These are phyloP conservation scores for Neurospora sp. DNA, from an alignment of 495 filamentous ascomycete genomes.

Conservation along the genomic window DNA sequence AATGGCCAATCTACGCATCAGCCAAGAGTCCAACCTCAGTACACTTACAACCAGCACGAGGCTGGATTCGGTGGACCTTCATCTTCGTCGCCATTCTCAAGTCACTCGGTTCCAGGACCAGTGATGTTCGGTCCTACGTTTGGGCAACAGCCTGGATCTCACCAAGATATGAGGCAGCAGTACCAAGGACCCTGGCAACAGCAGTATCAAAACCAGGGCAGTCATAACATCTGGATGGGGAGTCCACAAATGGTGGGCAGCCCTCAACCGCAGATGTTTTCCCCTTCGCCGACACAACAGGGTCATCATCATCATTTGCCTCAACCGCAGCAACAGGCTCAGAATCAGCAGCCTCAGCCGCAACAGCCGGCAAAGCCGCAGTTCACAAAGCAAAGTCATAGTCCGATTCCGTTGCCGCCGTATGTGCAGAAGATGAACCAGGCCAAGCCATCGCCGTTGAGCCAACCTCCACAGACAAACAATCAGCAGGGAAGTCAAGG, in stretches of 20 bases:
- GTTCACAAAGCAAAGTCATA: constrained; percentile 22
- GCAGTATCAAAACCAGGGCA: background rate
- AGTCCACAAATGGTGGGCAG: background rate
- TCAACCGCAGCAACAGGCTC: background rate
- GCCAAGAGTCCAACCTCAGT: background rate
- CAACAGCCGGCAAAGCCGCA: background rate
- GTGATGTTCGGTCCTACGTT: constrained; percentile 4
- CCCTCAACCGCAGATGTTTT: background rate
- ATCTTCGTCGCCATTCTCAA: background rate
- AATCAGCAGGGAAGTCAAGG: background rate
- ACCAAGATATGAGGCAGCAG: constrained; percentile 37
- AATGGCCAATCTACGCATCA: background rate
- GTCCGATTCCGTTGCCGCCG: constrained; percentile 21
- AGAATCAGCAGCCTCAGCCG: background rate
- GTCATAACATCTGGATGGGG: constrained; percentile 12
- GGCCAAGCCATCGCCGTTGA: constrained; percentile 6
- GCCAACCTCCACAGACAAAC: constrained; percentile 3
- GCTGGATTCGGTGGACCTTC: background rate
- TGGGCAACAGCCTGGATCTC: constrained; percentile 13
- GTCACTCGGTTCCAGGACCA: constrained; percentile 1
- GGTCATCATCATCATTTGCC: background rate
- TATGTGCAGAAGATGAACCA: constrained; percentile 17
- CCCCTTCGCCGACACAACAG: background rate
- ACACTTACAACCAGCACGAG: background rate
- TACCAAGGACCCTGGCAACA: constrained; percentile 27